Base-by-base conservation (phyloP, 352 stramenopile species). In the Globisporangium spiculum region DNA sequence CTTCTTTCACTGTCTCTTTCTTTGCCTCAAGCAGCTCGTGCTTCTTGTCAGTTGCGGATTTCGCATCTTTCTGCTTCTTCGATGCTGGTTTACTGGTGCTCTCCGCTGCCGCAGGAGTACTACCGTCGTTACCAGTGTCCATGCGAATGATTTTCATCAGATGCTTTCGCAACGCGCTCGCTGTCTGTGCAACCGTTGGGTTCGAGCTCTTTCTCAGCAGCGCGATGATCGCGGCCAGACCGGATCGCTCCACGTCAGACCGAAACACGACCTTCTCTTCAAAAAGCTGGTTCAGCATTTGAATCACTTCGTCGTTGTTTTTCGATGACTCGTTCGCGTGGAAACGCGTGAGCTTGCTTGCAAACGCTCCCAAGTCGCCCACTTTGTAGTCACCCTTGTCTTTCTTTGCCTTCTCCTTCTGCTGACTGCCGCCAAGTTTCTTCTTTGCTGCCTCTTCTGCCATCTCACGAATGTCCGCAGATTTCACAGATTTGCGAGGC, bases 111-210 rank as follows among this genome's bases (percentile, higher is more conserved):
- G 73, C 66, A 1, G 71, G 69, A 22, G 72, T 46, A 34, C 70
- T 53, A 34, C 70, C 50, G 30, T 74, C 59, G 41, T 66, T 71
- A 0, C 74, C 67, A 54, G 75, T 85, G 58, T 91, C 84, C 20
- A 86, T 70, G 16, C 79, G 66, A 63, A 94, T 63, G 8, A 91
- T 84, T 2, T 76, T 76, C 27, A 93, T 94, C 70, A 93, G 72
- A 69, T 93, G 84, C 69, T 91, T 93, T 60, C 88, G 84, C 60
- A 95, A 69, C 8, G 84, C 84, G 61, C 84, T 95, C 1, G 88
- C 84, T 1, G 88, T 91, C 50, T 86, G 70, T 0, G 81, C 80
- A 0, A 95, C 81, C 1, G 85, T 92, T 4, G 84, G 81, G 57
- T 83, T 93, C 26, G 70, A 72, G 46, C 75, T 92, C 76, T 93